A percentile compares a stretch with the other conserved stretches of the same genome.
phyloP scores from a whole-genome alignment of 2,329 filamentous ascomycete genomes.

The Sporothrix pallida region DNA sequence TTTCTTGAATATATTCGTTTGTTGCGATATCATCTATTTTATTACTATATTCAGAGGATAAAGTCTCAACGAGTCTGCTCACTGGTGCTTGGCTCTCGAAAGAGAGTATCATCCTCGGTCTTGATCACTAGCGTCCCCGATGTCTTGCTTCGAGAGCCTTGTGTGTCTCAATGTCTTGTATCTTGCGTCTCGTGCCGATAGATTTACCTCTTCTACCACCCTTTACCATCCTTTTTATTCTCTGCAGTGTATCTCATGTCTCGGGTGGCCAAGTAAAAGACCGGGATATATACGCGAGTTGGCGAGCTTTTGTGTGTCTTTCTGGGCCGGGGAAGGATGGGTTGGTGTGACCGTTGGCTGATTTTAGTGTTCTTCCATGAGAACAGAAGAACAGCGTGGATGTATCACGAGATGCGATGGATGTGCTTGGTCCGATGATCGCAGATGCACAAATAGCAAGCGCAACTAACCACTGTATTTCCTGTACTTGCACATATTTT shows the following conservation, averaged over 20 bases:
- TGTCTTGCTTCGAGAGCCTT: conserved; percentile 4
- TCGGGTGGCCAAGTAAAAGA: conserved; percentile 21
- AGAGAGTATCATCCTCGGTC: not conserved
- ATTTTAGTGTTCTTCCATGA: not conserved
- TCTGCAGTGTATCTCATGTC: not conserved
- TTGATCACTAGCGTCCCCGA: not conserved
- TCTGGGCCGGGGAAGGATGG: not conserved
- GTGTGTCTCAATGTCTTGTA: conserved; percentile 6
- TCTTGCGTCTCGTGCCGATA: conserved; percentile 13
- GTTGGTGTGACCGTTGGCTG: not conserved
- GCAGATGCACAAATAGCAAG: not conserved
- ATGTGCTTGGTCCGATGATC: conserved; percentile 10
- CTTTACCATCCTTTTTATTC: too few species aligned
- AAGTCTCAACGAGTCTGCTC: not conserved
- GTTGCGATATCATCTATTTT: not conserved
- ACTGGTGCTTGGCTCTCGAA: not conserved
- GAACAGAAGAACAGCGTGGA: not conserved
- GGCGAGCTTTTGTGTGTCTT: not conserved
- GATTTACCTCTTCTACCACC: too few species aligned
- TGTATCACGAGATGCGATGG: conserved; percentile 1
- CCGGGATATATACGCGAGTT: not conserved
- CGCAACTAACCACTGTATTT: not conserved
- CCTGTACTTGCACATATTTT: too few species aligned
- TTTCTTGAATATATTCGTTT: not conserved
- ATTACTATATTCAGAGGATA: not conserved